Evolutionary conservation across 1,139 yeast species (phyloP).

Genomic region (Blastobotrys illinoisensis): DNA sequence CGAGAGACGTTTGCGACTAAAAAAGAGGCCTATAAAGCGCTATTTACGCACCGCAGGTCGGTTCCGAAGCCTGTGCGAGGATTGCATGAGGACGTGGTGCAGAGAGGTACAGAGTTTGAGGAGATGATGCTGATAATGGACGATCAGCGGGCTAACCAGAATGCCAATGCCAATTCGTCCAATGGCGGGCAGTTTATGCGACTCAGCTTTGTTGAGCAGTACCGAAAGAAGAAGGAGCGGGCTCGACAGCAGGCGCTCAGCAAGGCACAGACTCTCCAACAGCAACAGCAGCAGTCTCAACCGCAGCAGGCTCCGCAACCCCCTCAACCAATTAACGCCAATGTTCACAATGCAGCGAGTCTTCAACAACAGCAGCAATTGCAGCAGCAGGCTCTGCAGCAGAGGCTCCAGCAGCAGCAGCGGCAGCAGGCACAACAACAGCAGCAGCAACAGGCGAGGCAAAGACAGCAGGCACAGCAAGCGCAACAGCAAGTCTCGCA

Average conservation of each 20-base stretch:
- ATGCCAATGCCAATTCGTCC: conserved; percentile 16
- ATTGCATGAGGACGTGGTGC: conserved; percentile 61
- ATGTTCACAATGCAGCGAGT: conserved; percentile 17
- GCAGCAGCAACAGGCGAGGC: conserved; percentile 7
- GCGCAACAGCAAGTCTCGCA: conserved; percentile 12
- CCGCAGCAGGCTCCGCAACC: conserved; percentile 20
- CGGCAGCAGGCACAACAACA: conserved; percentile 11
- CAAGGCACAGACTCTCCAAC: conserved; percentile 16
- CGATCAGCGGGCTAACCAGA: conserved; percentile 25
- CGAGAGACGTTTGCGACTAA: neutral
- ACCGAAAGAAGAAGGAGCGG: conserved; percentile 34
- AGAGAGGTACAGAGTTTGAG: conserved; percentile 77
- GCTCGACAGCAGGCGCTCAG: conserved; percentile 22
- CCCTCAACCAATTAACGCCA: conserved; percentile 11
- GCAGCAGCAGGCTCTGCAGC: conserved; percentile 12
- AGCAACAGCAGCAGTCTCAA: conserved; percentile 13
- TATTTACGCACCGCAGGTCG: conserved; percentile 24
- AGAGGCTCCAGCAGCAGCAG: conserved; percentile 13
- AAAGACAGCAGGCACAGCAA: conserved; percentile 4
- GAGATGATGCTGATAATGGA: conserved; percentile 66
- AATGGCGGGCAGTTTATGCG: conserved; percentile 37
- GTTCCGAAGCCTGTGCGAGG: conserved; percentile 24
- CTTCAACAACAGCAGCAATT: conserved; percentile 18
- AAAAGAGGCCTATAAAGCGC: conserved; percentile 14
- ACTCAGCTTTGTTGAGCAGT: conserved; percentile 38